Base-by-base conservation (phyloP, 1,139 yeast species). In the Hyphopichia buzzinii region DNA sequence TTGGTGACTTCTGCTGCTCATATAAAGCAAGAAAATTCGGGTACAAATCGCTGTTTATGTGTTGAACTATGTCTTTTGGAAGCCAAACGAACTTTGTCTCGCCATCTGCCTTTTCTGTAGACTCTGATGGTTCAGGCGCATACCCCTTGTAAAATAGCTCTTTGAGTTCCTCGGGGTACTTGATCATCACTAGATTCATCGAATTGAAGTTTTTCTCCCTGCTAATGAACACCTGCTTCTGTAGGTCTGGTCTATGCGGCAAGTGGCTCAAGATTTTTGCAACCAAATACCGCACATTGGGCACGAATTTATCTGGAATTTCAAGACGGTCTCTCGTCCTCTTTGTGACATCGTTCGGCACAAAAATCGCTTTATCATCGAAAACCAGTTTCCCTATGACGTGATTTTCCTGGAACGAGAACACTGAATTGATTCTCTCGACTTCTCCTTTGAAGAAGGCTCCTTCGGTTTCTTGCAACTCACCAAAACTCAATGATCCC, bases 401-500 rank as follows among this genome's bases (percentile, higher is more conserved):
- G 12, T 13, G 15, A 8, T 16, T 19, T 19, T 6, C 8, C 8
- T 19, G 8, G 8, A 6, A 10, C 6, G 23, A 19, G 10, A 19
- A 19, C 10, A 19, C 23, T 19, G 23, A 19, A 19, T 19, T 19
- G 8, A 10, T 10, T 19, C 23, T 6, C 10, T 10, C 10, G 6
- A 10, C 10, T 10, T 7, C 8, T 7, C 8, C 10, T 19, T 19
- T 6, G 23, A 19, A 19, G 23, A 7, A 6, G 8, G 10, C 6
- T 10, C 10, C 23, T 10, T 6, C 23, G 8, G 23, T 6, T 13
- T 8, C 5, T 12, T 10, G 7, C 17, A 28, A 5, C 35, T 54
- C 59, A 8, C 63, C 63, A 33, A 35, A 57, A 35, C 59, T 57
- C 26, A 59, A 40, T 6, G 54, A 37, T 3, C 42, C 35, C 0